A percentile compares a stretch with the other conserved stretches of the same genome.
phyloP scores from a whole-genome alignment of 352 stramenopile species.

The Phytophthora meadii region DNA sequence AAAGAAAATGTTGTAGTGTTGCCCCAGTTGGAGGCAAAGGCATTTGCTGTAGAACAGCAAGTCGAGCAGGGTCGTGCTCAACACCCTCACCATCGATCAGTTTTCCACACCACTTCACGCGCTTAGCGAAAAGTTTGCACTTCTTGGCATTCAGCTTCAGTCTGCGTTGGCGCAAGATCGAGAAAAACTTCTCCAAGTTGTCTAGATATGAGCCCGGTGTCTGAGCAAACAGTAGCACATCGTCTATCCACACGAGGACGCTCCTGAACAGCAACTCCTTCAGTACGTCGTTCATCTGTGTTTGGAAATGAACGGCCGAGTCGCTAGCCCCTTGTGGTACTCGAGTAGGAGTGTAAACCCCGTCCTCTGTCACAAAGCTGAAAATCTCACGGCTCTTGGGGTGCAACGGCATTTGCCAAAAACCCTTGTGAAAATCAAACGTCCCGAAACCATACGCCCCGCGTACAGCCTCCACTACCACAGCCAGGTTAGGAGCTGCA shows the following conservation, averaged over 20 bases:
- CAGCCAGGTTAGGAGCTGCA: constrained; percentile 2
- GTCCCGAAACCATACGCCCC: constrained; percentile 2
- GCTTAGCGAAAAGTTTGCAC: constrained; percentile 15
- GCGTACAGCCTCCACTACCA: not conserved
- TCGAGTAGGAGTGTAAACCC: not conserved
- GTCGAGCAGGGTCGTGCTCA: not conserved
- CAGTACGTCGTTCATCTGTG: constrained; percentile 5
- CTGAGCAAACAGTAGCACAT: not conserved
- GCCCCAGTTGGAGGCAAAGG: constrained; percentile 9
- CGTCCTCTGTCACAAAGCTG: constrained; percentile 9
- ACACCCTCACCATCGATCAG: constrained; percentile 16
- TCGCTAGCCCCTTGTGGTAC: constrained; percentile 5
- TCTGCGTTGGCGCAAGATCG: constrained; percentile 1
- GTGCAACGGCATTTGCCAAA: constrained; percentile 15
- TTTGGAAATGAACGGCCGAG: constrained; percentile 6
- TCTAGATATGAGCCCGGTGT: not conserved
- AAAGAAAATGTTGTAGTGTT: not conserved
- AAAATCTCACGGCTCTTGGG: not conserved
- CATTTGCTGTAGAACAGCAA: constrained; percentile 5
- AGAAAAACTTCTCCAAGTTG: constrained; percentile 3
- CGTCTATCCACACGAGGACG: constrained; percentile 7
- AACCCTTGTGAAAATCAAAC: constrained; percentile 22
- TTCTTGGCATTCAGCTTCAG: constrained; percentile 24
- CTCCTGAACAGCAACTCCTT: not conserved
- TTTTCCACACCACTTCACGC: constrained; percentile 25